Conservation (phyloP, 768 basidiomycete genomes). For the Pulveroboletus ravenelii region DNA sequence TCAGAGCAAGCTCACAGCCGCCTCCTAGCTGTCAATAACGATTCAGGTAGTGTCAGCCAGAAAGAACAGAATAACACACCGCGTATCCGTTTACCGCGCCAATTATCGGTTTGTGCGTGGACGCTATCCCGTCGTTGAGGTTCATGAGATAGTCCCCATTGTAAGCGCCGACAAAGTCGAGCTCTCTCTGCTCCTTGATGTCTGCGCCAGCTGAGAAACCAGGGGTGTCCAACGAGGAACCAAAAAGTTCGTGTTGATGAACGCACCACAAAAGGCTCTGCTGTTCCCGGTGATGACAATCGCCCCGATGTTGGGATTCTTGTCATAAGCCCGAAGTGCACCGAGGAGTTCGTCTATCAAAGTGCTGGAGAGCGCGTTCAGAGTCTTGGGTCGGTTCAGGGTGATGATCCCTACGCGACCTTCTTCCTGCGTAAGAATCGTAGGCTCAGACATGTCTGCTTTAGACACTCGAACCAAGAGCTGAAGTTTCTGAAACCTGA, state of each 20-base stretch:
- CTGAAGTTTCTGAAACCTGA: not conserved
- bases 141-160: slow-evolving; percentile 40
- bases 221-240: not conserved
- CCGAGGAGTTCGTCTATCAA: slow-evolving; percentile 77
- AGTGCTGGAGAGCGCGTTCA: slow-evolving; percentile 80
- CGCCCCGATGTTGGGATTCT: slow-evolving; percentile 67
- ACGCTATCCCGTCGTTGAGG: slow-evolving; percentile 40
- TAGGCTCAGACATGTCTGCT: slow-evolving; percentile 20
- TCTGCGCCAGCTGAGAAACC: slow-evolving; percentile 71
- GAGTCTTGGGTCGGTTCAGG: slow-evolving; percentile 78
- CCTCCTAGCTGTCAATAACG: slow-evolving; percentile 74
- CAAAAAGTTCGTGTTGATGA: too few relatives aligned
- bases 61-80: slow-evolving; percentile 31
- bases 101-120: slow-evolving; percentile 82
- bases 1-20: slow-evolving; percentile 92
- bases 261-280: slow-evolving; percentile 56
- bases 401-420: slow-evolving; percentile 52
- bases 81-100: slow-evolving; percentile 93
- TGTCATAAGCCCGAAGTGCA: slow-evolving; percentile 63
- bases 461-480: not conserved
- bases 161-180: slow-evolving; percentile 54
- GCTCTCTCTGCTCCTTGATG: slow-evolving; percentile 96
- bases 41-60: not conserved
- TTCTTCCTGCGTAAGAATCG: slow-evolving; percentile 18
- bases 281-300: slow-evolving; percentile 90